phyloP scores from a whole-genome alignment of 176 grass and related monocot species.

The Metroxylon sagu region DNA sequence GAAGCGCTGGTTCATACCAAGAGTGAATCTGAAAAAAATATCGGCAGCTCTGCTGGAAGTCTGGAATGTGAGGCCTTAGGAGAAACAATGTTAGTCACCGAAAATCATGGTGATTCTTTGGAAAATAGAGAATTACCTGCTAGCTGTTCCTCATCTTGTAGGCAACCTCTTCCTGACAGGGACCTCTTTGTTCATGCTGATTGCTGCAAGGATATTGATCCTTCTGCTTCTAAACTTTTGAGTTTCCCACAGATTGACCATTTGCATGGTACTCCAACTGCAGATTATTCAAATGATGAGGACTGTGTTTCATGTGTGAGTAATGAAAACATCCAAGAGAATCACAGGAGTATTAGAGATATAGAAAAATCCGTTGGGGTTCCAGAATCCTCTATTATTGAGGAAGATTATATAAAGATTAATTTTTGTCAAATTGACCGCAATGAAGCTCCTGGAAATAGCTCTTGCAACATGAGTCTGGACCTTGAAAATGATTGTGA shows the following conservation, averaged over 20 bases:
- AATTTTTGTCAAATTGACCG: not conserved
- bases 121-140: not conserved
- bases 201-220: not conserved
- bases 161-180: not conserved
- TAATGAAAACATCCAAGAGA: not conserved
- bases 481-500: not conserved
- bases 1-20: not conserved
- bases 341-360: not conserved
- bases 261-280: not conserved
- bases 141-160: not conserved
- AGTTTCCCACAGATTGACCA: not conserved
- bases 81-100: not conserved
- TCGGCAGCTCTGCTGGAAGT: not conserved
- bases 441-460: not conserved
- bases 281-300: not conserved
- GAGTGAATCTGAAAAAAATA: not conserved
- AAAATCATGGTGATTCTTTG: not conserved
- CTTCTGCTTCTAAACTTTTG: not conserved
- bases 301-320: not conserved
- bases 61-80: not conserved
- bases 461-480: not conserved
- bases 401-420: not conserved
- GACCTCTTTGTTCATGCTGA: not conserved
- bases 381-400: not conserved
- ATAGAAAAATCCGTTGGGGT: not conserved